Evolutionary conservation across 2,329 filamentous ascomycete genomes (phyloP), one percentile per base, ranked within the genome.

Genomic region (Verticillium dahliae): DNA sequence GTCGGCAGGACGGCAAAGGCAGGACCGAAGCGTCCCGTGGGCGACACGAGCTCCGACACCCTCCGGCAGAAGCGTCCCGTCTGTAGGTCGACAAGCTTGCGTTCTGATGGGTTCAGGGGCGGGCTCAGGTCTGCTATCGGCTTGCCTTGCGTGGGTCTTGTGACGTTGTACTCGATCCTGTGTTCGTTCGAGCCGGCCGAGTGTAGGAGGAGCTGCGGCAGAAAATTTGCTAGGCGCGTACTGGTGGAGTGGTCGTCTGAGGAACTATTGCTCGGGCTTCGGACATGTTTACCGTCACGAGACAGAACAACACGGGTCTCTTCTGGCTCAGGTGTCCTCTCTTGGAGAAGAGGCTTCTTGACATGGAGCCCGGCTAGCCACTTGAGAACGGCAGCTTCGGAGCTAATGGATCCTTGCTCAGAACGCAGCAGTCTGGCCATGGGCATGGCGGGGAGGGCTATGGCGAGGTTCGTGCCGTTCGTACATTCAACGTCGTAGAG

Each of bases 1-100:
- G 59, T 15, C 18, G 62, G 52, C n/a, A 81, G 62, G 4, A 80
- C 73, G 14, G 72, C 68, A n/a, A 72, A 65, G 1, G 72, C 74
- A n/a, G 74, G 74, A 0, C 83, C 83, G 61, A 85, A 86, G n/a
- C 67, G 73, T 6, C 74, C 74, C 1, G 76, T 79, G 10, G 80
- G 80, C 1, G 82, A 81, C 6, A 70, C 68, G 3, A 83, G 67
- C 1, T 67, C 65, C 1, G 79, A 79, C 5, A 85, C 74, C 4
- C 69, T 71, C 3, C 80, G 75, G 45, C 81, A 68, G 7, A 85
- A 67, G 14, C 71, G 72, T 6, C 83, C 83, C 39, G 74, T 73
- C 61, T 85, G 80, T 61, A 75, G 79, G 59, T 84, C 75, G 38
- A 84, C 67, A 1, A 66, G 60, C 33, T 63, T 69, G 15, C 74